phyloP scores from a whole-genome alignment of 805 yeast species.

The baker's yeast (Saccharomyces cerevisiae) region DNA sequence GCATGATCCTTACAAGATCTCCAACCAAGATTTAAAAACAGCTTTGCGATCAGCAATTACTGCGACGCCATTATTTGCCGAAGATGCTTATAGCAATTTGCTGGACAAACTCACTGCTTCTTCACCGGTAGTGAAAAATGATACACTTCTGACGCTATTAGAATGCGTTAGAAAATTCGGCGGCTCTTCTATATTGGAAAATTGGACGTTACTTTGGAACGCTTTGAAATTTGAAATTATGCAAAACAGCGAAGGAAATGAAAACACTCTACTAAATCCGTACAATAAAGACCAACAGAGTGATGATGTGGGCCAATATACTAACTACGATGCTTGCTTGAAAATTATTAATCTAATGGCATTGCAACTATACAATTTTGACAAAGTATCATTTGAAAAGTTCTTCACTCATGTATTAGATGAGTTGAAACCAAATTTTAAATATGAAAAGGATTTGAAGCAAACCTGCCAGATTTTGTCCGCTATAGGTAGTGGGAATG shows the following conservation, averaged over 20 bases:
- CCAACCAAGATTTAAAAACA: slow-evolving; percentile 61
- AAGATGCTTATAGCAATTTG: slow-evolving; percentile 67
- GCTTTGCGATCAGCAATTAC: slow-evolving; percentile 56
- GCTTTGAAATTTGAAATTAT: slow-evolving; percentile 83
- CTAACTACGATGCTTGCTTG: slow-evolving; percentile 38
- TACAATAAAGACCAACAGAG: not conserved
- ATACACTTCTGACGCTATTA: slow-evolving; percentile 56
- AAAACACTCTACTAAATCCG: slow-evolving; percentile 7
- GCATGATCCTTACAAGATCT: slow-evolving; percentile 71
- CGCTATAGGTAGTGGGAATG: slow-evolving; percentile 43
- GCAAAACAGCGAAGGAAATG: slow-evolving; percentile 57
- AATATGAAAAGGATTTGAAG: slow-evolving; percentile 45
- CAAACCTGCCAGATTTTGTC: slow-evolving; percentile 58
- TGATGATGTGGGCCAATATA: slow-evolving; percentile 1
- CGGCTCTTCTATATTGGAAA: slow-evolving; percentile 39
- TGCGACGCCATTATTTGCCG: slow-evolving; percentile 53
- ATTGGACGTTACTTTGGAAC: slow-evolving; percentile 77
- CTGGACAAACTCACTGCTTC: slow-evolving; percentile 75
- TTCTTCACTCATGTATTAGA: slow-evolving; percentile 36
- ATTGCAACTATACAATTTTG: slow-evolving; percentile 26
- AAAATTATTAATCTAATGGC: slow-evolving; percentile 2
- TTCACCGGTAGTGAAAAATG: slow-evolving; percentile 62
- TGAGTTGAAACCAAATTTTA: slow-evolving; percentile 49
- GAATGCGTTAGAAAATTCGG: slow-evolving; percentile 49
- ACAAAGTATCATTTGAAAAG: slow-evolving; percentile 29